phyloP scores from a whole-genome alignment of 2,329 filamentous ascomycete species.

The Monosporascus sp. region DNA sequence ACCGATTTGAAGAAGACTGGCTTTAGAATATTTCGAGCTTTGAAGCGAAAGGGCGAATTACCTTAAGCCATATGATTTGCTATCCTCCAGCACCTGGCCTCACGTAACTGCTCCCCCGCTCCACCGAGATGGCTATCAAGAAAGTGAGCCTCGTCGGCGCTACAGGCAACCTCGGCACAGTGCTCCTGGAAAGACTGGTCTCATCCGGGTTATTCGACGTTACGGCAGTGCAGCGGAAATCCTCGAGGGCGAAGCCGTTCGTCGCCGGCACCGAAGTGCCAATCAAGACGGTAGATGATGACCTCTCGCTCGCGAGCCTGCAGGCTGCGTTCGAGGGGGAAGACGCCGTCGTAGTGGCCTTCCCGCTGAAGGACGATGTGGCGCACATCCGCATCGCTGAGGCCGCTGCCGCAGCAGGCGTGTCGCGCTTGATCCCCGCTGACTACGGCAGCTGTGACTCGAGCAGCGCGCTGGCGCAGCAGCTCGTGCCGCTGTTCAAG shows the following conservation, averaged over 20 bases:
- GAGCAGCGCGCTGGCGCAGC: conserved; percentile 24
- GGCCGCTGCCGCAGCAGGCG: conserved; percentile 30
- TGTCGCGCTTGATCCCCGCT: conserved; percentile 33
- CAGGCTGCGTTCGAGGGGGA: conserved; percentile 25
- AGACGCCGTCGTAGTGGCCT: conserved; percentile 32
- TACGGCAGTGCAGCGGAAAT: conserved; percentile 28
- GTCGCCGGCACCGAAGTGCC: conserved; percentile 9
- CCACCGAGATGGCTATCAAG: conserved; percentile 23
- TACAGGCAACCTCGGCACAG: conserved; percentile 31
- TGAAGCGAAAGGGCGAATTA: no score
- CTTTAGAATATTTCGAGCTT: no score
- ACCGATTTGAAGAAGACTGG: no score
- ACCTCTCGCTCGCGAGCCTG: conserved; percentile 26
- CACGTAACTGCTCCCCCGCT: not conserved
- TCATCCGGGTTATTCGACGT: conserved; percentile 24
- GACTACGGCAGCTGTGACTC: conserved; percentile 37
- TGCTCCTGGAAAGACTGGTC: conserved; percentile 28
- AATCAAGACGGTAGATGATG: conserved; percentile 25
- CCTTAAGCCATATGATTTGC: not conserved
- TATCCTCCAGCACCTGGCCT: not conserved
- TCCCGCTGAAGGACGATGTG: conserved; percentile 23
- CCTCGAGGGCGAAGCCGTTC: conserved; percentile 20
- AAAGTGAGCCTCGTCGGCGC: conserved; percentile 34
- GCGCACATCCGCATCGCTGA: conserved; percentile 31
- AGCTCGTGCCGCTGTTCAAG: conserved; percentile 32